These are phyloP conservation scores for Fraxinus velutina DNA, from an alignment of 305 asterid genomes.

Conservation along the genomic window DNA sequence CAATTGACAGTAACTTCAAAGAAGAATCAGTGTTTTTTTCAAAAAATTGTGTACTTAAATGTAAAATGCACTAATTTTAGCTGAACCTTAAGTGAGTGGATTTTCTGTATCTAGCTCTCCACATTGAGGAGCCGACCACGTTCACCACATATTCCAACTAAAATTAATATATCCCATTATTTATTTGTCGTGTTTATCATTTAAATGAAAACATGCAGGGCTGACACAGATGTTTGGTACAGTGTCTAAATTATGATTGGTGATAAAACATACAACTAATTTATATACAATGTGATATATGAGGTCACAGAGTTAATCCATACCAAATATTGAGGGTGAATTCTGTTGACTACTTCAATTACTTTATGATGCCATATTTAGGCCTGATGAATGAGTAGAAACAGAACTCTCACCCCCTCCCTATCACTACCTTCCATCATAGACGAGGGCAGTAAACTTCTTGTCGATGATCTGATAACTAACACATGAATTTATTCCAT, in stretches of 20 bases:
- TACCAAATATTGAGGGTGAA: not conserved
- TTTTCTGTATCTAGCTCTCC: not conserved
- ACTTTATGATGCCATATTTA: not conserved
- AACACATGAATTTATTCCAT: conserved; percentile 19
- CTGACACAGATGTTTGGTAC: not conserved
- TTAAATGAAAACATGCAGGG: not conserved
- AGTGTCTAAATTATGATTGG: not conserved
- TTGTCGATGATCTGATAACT: not conserved
- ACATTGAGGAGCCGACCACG: not conserved
- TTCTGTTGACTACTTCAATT: not conserved
- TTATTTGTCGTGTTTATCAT: not conserved
- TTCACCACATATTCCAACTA: not conserved
- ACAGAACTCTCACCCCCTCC: not conserved
- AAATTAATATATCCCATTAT: not conserved
- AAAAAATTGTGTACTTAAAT: not conserved
- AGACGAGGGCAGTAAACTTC: not conserved
- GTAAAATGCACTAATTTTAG: not conserved
- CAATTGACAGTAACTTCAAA: not conserved
- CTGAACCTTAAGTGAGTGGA: not conserved
- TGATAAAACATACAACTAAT: not conserved
- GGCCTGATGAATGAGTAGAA: not conserved
- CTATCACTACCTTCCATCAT: not conserved
- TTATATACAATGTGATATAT: not conserved
- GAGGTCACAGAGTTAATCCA: not conserved
- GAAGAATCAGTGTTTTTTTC: not conserved